Conservation (phyloP, 2,329 filamentous ascomycete species). For the Claviceps monticola region DNA sequence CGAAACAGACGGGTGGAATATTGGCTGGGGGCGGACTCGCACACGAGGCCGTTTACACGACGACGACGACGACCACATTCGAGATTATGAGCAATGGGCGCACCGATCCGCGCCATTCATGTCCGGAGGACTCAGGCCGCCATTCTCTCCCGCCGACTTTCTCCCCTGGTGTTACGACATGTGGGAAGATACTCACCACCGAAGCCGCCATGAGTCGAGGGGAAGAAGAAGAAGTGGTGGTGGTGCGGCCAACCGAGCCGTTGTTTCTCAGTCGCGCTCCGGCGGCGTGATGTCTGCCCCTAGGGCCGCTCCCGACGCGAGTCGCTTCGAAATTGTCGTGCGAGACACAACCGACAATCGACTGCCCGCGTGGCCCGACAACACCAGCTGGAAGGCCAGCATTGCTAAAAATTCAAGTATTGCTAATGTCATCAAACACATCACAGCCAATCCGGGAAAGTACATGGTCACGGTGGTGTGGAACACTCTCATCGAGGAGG, state of each 20-base stretch:
- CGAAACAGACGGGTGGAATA: not conserved
- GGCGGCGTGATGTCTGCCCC: not conserved
- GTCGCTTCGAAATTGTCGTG: not conserved
- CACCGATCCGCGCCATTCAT: not conserved
- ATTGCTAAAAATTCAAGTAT: not conserved
- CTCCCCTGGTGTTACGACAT: not conserved
- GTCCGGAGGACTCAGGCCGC: not conserved
- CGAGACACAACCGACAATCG: slow-evolving; percentile 1
- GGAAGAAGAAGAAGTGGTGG: not conserved
- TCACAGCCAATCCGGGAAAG: not conserved
- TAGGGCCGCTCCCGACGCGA: not conserved
- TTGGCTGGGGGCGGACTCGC: not conserved
- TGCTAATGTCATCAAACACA: not conserved
- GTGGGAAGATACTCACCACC: not conserved
- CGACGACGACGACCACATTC: not conserved
- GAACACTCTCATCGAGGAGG: not conserved
- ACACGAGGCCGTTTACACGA: not conserved
- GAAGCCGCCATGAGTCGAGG: not conserved
- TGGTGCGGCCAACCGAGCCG: not conserved
- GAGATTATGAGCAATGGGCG: not conserved
- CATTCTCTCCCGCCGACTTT: not conserved
- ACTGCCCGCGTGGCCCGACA: not conserved
- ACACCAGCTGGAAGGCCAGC: not conserved
- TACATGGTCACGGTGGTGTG: slow-evolving; percentile 1
- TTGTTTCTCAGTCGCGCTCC: not conserved